Conservation (phyloP, 768 basidiomycete genomes). For the Holtermanniella nyarrowii region DNA sequence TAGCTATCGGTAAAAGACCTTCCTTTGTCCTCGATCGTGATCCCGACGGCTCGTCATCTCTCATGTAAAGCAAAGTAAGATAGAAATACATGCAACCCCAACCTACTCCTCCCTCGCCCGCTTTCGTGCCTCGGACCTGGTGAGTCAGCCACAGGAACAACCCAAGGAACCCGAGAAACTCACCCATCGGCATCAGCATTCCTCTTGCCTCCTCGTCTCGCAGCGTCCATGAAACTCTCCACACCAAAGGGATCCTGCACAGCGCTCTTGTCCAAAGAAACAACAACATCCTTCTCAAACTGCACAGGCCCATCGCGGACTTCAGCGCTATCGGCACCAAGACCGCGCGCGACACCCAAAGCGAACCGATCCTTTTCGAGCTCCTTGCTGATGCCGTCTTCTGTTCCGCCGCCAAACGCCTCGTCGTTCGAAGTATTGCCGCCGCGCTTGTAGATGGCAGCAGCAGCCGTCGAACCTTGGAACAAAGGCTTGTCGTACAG, state of each 20-base stretch:
- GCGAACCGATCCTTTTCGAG: conserved; percentile 89
- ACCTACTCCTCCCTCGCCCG: neutral
- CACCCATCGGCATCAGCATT: conserved; percentile 13
- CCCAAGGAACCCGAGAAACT: neutral
- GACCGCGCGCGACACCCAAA: conserved; percentile 70
- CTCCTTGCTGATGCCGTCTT: conserved; percentile 83
- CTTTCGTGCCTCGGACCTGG: neutral
- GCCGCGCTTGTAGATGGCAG: conserved; percentile 98
- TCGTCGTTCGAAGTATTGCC: conserved; percentile 88
- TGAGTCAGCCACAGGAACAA: neutral
- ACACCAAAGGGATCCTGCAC: conserved; percentile 86
- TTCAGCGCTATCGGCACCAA: conserved; percentile 79
- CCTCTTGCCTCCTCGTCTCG: conserved; percentile 86
- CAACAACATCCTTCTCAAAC: conserved; percentile 82
- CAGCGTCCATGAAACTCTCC: conserved; percentile 93
- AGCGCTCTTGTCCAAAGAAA: conserved; percentile 25
- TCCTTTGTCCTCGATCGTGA: conserved; percentile 2
- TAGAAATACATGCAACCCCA: neutral
- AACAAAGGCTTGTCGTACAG: conserved; percentile 92
- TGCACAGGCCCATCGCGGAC: conserved; percentile 87
- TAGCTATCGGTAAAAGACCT: too few species aligned
- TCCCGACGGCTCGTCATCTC: conserved; percentile 3
- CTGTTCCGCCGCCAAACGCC: conserved; percentile 85
- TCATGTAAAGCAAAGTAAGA: conserved; percentile 1
- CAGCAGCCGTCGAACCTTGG: conserved; percentile 88